Percentiles rank a stretch among this genome's conserved stretches.
Conservation (phyloP, 768 basidiomycete species). For the Hortiboletus flavorubellus region DNA sequence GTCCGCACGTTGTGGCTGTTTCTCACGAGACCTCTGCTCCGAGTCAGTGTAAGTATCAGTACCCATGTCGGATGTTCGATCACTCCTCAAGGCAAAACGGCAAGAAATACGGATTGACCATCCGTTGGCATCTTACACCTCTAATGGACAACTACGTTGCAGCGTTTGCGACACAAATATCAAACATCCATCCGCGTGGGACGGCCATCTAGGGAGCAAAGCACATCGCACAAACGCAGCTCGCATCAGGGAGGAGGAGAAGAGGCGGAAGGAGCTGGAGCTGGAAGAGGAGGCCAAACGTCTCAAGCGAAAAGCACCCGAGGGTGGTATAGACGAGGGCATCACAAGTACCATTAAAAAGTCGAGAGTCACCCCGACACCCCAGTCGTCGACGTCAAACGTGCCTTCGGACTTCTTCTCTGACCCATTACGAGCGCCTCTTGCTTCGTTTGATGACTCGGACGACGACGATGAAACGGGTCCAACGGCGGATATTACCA, state of each 20-base stretch:
- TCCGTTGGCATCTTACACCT: conserved; percentile 66
- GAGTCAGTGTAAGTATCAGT: no score
- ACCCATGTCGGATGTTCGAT: conserved; percentile 73
- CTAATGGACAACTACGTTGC: conserved; percentile 68
- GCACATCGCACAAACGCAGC: conserved; percentile 65
- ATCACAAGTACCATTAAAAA: conserved; percentile 27
- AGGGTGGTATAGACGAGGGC: conserved; percentile 27
- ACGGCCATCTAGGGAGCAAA: conserved; percentile 83
- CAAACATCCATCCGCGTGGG: conserved; percentile 83
- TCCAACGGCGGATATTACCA: neutral
- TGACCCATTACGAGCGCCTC: conserved; percentile 57
- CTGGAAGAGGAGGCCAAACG: conserved; percentile 34
- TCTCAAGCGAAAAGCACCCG: conserved; percentile 33
- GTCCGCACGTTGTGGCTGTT: no score
- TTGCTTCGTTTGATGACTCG: conserved; percentile 33
- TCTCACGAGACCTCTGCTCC: no score
- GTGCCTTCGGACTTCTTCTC: conserved; percentile 80
- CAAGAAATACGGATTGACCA: conserved; percentile 71
- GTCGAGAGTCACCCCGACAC: conserved; percentile 22
- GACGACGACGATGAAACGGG: conserved; percentile 42
- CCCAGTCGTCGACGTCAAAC: conserved; percentile 12
- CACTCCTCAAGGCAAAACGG: conserved; percentile 80
- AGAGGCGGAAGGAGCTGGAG: conserved; percentile 36
- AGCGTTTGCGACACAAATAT: conserved; percentile 56
- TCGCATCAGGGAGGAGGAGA: conserved; percentile 56